phyloP scores from a whole-genome alignment of 345 rosid genomes.

The Salix udensis region DNA sequence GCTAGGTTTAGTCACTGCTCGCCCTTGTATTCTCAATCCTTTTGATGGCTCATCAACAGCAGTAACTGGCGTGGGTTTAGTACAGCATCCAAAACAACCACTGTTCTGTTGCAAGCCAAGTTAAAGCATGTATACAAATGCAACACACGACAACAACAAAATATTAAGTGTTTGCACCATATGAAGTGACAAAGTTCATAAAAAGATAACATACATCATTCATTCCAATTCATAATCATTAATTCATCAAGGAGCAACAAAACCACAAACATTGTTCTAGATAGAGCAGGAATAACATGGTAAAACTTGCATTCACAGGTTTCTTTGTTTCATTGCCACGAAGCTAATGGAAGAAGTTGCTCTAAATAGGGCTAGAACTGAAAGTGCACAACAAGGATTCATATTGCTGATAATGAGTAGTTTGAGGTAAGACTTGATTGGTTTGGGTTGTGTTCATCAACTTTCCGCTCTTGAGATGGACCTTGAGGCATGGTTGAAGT shows the following conservation, averaged over 20 bases:
- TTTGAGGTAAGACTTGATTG: background rate
- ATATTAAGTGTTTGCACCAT: background rate
- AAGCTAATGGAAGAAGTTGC: background rate
- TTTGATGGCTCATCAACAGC: constrained; percentile 39
- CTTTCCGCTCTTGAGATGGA: background rate
- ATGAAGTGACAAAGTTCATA: background rate
- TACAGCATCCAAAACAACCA: constrained; percentile 35
- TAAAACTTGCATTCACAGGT: background rate
- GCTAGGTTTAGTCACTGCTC: constrained; percentile 24
- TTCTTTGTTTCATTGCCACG: background rate
- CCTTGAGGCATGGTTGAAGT: background rate
- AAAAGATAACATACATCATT: background rate
- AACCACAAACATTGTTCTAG: background rate
- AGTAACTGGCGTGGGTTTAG: constrained; percentile 26
- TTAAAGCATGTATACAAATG: constrained; percentile 12
- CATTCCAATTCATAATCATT: background rate
- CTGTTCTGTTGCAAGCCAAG: constrained; percentile 32
- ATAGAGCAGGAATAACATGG: background rate
- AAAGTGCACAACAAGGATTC: background rate
- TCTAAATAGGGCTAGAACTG: background rate
- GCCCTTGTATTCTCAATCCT: constrained; percentile 34
- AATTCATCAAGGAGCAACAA: background rate
- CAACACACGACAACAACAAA: background rate
- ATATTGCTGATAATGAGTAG: background rate
- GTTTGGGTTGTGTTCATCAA: background rate